A percentile compares a stretch with the other conserved stretches of the same genome.
These are phyloP conservation scores for Cyclocybe cylindracea DNA, from an alignment of 768 basidiomycete genomes.

Conservation along the genomic window DNA sequence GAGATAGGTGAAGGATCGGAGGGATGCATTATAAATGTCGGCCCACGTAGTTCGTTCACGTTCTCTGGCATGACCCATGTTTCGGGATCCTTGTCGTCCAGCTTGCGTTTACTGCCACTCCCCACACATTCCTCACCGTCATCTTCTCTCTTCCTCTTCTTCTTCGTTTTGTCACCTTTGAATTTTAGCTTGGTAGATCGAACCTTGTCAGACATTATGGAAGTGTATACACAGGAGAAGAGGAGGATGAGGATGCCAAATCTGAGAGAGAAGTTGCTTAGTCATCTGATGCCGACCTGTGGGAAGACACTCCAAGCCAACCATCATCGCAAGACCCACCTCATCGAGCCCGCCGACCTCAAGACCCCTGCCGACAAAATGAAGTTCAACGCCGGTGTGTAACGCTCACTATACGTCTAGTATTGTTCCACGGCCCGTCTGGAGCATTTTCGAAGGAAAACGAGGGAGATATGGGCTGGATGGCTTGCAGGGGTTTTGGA, in stretches of 20 bases:
- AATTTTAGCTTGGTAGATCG: conserved; percentile 82
- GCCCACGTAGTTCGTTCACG: conserved; percentile 77
- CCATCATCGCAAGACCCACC: conserved; percentile 30
- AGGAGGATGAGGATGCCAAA: not conserved
- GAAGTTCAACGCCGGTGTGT: conserved; percentile 86
- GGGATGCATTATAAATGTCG: conserved; percentile 84
- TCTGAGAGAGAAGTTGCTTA: conserved; percentile 1
- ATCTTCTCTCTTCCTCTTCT: conserved; percentile 74
- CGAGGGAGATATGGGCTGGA: conserved; percentile 50
- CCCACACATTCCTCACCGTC: conserved; percentile 48
- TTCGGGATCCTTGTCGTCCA: conserved; percentile 67
- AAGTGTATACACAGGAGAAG: conserved; percentile 1
- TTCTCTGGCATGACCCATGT: conserved; percentile 80
- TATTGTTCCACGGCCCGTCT: conserved; percentile 21
- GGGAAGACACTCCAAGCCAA: conserved; percentile 30
- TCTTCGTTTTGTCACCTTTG: conserved; percentile 85
- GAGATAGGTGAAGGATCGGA: conserved; percentile 78
- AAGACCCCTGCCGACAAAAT: conserved; percentile 57
- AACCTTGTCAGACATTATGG: conserved; percentile 39
- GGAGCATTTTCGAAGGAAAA: conserved; percentile 25
- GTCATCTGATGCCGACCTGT: conserved; percentile 39
- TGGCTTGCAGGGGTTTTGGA: conserved; percentile 42
- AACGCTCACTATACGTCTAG: conserved; percentile 21
- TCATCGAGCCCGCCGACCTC: conserved; percentile 59
- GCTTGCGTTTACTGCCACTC: conserved; percentile 48